Base-by-base conservation (phyloP, 2,329 filamentous ascomycete genomes). In the Colletotrichum lindemuthianum region DNA sequence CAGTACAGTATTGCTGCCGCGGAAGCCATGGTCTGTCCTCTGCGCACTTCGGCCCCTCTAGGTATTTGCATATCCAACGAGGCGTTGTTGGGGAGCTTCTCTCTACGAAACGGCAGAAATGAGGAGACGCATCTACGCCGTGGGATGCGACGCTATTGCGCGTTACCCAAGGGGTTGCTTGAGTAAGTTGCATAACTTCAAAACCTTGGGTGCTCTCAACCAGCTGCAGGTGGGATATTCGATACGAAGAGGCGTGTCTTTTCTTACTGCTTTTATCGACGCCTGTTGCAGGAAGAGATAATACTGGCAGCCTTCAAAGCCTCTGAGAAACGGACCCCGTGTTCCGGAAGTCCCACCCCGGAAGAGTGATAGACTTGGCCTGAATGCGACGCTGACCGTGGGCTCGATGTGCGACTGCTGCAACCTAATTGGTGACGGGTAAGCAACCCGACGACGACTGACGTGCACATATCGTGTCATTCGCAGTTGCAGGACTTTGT, bases 291-390 rank as follows among this genome's bases (percentile, higher is more conserved):
- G n/a, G n/a, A n/a, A n/a, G n/a, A n/a, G n/a, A n/a, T n/a, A n/a
- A n/a, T n/a, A n/a, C n/a, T n/a, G 44, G 43, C 24, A 60, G 60
- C 49, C 50, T 60, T 60, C 49, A 44, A 60, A 48, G 37, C 43
- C 37, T 43, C 44, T 32, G 43, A 11, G 57, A 9, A 32, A 37
- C 13, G 50, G 56, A 60, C 34, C 44, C 33, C 39, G 43, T 13
- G 32, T 50, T 50, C 45, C 57, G 60, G 49, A 44, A 50, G 44
- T 60, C 60, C 39, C 50, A 60, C 37, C 32, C 50, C 44, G 57
- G 50, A 48, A 60, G 57, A 50, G 58, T 45, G 48, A 36, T 36
- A 40, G 44, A 39, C 44, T 56, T 56, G 59, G 51, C 51, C 37
- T 48, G 45, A 36, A 32, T 53, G 55, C 41, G 55, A 63, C 60